These are phyloP conservation scores for Inga oerstediana DNA, from an alignment of 306 rosid genomes.

Conservation along the genomic window DNA sequence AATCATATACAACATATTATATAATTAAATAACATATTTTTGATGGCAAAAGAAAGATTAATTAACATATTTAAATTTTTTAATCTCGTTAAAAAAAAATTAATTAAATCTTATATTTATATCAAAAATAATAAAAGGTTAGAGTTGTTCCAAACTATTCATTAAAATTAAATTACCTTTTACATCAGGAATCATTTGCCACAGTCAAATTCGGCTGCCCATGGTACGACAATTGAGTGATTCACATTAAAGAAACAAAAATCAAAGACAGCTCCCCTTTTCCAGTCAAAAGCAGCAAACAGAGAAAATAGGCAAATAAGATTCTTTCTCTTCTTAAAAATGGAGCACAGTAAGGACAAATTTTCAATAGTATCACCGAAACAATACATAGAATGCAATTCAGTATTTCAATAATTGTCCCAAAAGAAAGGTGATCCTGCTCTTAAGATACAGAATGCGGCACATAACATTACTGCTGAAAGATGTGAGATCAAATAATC, in stretches of 20 bases:
- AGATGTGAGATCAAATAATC: conserved; percentile 39
- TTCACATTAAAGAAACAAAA: neutral
- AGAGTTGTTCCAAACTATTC: neutral
- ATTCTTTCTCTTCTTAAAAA: conserved; percentile 15
- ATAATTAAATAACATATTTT: too few relatives aligned
- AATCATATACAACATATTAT: too few relatives aligned
- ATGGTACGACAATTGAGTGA: neutral
- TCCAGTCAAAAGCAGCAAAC: conserved; percentile 23
- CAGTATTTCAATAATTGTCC: conserved; percentile 19
- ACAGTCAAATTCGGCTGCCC: conserved; percentile 6
- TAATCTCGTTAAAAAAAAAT: too few relatives aligned
- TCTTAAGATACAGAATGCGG: conserved; percentile 37
- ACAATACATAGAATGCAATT: conserved; percentile 35
- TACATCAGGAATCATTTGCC: neutral
- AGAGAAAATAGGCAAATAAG: conserved; percentile 14
- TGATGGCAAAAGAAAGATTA: too few relatives aligned
- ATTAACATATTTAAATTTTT: too few relatives aligned
- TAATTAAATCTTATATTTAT: too few relatives aligned
- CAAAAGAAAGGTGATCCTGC: neutral
- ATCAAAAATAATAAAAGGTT: rapidly evolving
- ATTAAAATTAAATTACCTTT: neutral
- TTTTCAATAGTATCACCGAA: conserved; percentile 27
- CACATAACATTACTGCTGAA: conserved; percentile 38
- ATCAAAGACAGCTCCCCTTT: conserved; percentile 1
- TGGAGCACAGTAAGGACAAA: neutral